These are phyloP conservation scores for Arthrobotrys megalospora DNA, from an alignment of 2,329 filamentous ascomycete species.

Conservation along the genomic window DNA sequence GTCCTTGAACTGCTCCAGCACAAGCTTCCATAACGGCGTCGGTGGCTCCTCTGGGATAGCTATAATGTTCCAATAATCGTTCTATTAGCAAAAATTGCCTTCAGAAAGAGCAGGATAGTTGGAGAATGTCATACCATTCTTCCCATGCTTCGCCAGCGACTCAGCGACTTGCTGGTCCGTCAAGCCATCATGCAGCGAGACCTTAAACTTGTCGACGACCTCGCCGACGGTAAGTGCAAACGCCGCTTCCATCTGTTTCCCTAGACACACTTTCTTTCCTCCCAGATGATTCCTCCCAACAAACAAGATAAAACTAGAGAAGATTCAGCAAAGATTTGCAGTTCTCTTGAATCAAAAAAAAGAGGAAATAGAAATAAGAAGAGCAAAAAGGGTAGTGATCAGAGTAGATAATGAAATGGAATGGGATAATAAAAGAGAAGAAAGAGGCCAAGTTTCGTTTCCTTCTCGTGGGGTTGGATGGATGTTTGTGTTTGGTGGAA, in stretches of 20 bases:
- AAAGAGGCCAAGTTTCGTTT: conserved; percentile 52
- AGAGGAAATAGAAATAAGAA: conserved; percentile 4
- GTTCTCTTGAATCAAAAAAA: background rate
- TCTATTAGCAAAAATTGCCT: conserved; percentile 21
- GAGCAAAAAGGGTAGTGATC: conserved; percentile 9
- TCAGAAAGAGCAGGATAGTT: conserved; percentile 28
- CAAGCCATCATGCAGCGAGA: conserved; percentile 73
- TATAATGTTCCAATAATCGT: conserved; percentile 66
- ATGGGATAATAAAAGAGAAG: conserved; percentile 19
- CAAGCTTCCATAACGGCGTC: conserved; percentile 94
- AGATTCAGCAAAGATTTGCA: conserved; percentile 14
- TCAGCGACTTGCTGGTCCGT: conserved; percentile 74
- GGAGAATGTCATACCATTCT: conserved; percentile 73
- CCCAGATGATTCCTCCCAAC: conserved; percentile 62
- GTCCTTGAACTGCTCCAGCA: conserved; percentile 99
- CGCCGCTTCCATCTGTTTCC: conserved; percentile 74
- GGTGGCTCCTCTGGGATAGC: conserved; percentile 90
- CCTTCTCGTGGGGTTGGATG: background rate
- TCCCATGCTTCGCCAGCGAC: conserved; percentile 75
- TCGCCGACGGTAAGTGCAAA: conserved; percentile 74
- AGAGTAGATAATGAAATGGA: background rate
- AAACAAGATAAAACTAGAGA: background rate
- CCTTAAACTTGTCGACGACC: conserved; percentile 75
- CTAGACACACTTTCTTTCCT: conserved; percentile 64
- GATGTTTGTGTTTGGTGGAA: conserved; percentile 28